Evolutionary conservation across 78 protist species (phyloP).

Genomic region (Guillardia theta): DNA sequence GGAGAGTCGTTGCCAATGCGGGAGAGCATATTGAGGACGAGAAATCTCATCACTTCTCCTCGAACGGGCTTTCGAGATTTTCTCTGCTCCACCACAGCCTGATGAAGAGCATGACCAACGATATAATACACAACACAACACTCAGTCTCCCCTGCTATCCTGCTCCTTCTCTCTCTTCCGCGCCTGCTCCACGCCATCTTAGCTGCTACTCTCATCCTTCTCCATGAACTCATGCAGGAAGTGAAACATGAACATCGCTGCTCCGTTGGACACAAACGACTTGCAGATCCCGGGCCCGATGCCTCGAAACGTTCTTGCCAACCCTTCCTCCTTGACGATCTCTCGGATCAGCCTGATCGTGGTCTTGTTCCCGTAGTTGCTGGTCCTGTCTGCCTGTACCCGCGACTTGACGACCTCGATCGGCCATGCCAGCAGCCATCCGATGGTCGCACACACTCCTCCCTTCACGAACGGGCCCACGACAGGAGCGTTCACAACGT

Average conservation of each 20-base stretch:
- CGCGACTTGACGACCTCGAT: not conserved
- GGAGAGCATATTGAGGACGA: too few relatives aligned
- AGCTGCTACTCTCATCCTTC: not conserved
- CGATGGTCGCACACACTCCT: not conserved
- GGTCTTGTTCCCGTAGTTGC: not conserved
- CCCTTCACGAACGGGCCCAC: not conserved
- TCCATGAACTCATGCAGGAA: not conserved
- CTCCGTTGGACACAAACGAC: not conserved
- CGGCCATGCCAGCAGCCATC: slow-evolving; percentile 1
- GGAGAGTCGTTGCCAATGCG: too few relatives aligned
- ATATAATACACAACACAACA: not conserved
- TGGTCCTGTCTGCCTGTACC: not conserved
- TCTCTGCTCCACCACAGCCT: too few relatives aligned
- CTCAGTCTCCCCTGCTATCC: too few relatives aligned
- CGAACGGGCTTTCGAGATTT: too few relatives aligned
- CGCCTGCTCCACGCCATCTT: not conserved
- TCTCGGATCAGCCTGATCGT: not conserved
- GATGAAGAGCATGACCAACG: not conserved
- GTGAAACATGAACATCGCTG: not conserved
- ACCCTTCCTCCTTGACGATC: not conserved
- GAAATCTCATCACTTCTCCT: too few relatives aligned
- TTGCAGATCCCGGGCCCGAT: not conserved
- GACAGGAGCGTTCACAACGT: not conserved
- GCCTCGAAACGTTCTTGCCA: not conserved
- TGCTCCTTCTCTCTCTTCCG: too few relatives aligned